phyloP scores from a whole-genome alignment of 306 rosid genomes.

The Glycine soja region DNA sequence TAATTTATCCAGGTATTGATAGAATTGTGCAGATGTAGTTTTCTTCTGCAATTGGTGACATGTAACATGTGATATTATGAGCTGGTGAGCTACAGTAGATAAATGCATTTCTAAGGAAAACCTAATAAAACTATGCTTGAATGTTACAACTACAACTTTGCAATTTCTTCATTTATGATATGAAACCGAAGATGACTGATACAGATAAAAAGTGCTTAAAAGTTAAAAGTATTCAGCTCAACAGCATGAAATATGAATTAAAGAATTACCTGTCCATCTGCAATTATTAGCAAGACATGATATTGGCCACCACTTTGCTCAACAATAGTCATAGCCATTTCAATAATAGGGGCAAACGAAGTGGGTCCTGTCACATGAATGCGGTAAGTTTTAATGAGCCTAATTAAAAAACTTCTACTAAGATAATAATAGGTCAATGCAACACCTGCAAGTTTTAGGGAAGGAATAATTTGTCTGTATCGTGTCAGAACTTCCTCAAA shows the following conservation, averaged over 20 bases:
- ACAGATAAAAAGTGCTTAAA: slow-evolving; percentile 14
- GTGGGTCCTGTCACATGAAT: slow-evolving; percentile 70
- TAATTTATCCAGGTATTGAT: slow-evolving; percentile 3
- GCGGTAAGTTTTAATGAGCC: slow-evolving; percentile 3
- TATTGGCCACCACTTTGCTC: slow-evolving; percentile 86
- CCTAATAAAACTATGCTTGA: slow-evolving; percentile 20
- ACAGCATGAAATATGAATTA: slow-evolving; percentile 25
- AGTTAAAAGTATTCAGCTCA: background rate
- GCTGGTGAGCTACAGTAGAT: background rate
- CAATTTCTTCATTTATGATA: slow-evolving; percentile 36
- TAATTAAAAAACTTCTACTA: background rate
- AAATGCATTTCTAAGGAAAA: slow-evolving; percentile 28
- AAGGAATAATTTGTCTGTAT: slow-evolving; percentile 73
- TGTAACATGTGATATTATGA: background rate
- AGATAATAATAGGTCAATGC: slow-evolving; percentile 18
- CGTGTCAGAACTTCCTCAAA: slow-evolving; percentile 76
- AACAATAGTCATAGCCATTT: slow-evolving; percentile 80
- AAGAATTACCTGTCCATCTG: slow-evolving; percentile 81
- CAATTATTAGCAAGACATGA: slow-evolving; percentile 84
- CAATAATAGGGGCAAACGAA: slow-evolving; percentile 85
- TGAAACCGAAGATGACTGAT: slow-evolving; percentile 19
- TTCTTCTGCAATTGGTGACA: background rate
- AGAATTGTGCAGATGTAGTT: slow-evolving; percentile 11
- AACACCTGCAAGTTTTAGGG: slow-evolving; percentile 75
- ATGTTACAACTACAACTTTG: slow-evolving; percentile 12